Conservation (phyloP, 164 flowering plant species). For the Cinnamomum micranthum region DNA sequence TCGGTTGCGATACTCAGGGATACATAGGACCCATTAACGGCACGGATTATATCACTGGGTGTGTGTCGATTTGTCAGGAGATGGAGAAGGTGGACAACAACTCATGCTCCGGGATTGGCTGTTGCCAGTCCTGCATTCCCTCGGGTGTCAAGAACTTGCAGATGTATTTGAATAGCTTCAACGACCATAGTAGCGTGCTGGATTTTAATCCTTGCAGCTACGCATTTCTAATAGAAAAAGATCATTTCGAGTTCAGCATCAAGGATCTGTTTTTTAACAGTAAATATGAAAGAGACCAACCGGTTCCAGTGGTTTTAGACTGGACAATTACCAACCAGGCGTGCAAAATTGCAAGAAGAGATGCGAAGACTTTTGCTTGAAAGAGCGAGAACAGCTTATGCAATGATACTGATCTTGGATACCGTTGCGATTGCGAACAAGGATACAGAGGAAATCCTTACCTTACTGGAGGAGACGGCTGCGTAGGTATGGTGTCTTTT, state of each 20-base stretch:
- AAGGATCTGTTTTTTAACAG: not conserved
- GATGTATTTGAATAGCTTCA: not conserved
- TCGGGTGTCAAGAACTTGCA: not conserved
- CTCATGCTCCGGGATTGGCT: slow-evolving; percentile 13
- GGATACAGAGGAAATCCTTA: slow-evolving; percentile 64
- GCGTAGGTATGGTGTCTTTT: not conserved
- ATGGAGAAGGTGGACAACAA: not conserved
- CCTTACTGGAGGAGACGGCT: slow-evolving; percentile 7
- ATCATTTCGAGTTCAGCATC: not conserved
- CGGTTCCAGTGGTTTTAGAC: slow-evolving; percentile 25
- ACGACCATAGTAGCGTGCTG: not conserved
- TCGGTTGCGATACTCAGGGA: slow-evolving; percentile 9
- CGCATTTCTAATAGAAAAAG: slow-evolving; percentile 7
- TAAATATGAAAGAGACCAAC: not conserved
- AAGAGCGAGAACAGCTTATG: slow-evolving; percentile 21
- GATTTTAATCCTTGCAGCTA: slow-evolving; percentile 6
- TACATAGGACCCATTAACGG: not conserved
- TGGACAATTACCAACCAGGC: slow-evolving; percentile 36
- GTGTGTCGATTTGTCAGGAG: not conserved
- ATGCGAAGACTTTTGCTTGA: slow-evolving; percentile 17
- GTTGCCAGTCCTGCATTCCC: slow-evolving; percentile 11
- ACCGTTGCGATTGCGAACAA: slow-evolving; percentile 37
- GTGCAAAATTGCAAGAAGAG: slow-evolving; percentile 18
- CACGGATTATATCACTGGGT: not conserved
- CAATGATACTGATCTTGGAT: slow-evolving; percentile 24